These are phyloP conservation scores for Castanea crenata DNA, from an alignment of 306 rosid genomes.

Conservation along the genomic window DNA sequence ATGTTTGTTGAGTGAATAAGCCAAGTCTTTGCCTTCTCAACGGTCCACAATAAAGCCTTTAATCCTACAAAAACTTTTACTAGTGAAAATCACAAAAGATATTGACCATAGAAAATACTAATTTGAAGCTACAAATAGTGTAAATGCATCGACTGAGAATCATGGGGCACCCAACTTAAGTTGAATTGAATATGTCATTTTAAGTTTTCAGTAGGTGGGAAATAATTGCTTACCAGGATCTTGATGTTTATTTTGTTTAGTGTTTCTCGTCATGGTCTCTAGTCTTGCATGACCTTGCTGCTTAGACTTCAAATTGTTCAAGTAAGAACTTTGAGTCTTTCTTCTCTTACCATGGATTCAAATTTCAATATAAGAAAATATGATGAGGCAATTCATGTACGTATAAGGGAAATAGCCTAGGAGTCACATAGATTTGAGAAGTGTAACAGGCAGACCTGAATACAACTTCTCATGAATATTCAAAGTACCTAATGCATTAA, in stretches of 20 bases:
- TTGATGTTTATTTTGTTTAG: neutral
- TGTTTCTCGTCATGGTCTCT: neutral
- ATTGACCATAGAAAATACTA: neutral
- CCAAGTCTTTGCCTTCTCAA: constrained; percentile 1
- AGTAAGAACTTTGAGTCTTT: neutral
- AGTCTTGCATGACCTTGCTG: no score
- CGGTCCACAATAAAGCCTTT: neutral
- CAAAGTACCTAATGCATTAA: neutral
- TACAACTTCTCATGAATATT: neutral
- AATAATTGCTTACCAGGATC: no score
- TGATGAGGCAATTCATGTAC: no score
- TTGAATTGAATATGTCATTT: no score
- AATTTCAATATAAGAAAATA: no score
- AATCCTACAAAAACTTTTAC: neutral
- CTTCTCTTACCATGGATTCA: neutral
- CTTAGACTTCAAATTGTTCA: no score
- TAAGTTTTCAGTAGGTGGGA: no score
- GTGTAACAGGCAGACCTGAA: neutral
- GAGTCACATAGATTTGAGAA: neutral
- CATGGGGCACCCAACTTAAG: no score
- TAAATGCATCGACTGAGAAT: neutral
- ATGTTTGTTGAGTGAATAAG: constrained; percentile 4
- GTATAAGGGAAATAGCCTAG: no score
- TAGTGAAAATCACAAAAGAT: neutral
- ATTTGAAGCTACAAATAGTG: neutral